Conservation (phyloP, 345 rosid species). For the Citrus inodora region DNA sequence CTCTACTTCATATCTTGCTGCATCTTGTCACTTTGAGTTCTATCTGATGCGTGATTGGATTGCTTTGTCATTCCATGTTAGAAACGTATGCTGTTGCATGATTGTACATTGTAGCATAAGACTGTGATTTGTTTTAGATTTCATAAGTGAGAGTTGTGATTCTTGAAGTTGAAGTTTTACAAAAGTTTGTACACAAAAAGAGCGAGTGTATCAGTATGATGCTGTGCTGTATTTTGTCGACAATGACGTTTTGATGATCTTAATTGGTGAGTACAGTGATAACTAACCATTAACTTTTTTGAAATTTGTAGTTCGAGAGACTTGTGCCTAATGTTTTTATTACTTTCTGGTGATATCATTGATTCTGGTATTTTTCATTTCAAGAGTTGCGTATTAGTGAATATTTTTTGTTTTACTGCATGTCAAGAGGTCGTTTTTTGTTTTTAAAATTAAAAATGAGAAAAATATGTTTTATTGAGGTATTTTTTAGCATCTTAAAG, state of each 20-base stretch:
- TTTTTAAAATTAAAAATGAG: neutral
- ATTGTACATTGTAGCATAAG: constrained; percentile 35
- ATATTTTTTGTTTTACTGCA: neutral
- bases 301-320: neutral
- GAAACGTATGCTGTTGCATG: constrained; percentile 2
- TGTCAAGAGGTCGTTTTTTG: neutral
- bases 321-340: neutral
- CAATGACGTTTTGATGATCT: neutral
- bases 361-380: neutral
- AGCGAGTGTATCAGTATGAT: constrained; percentile 10
- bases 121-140: neutral
- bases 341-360: neutral
- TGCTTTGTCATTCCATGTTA: neutral
- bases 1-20: neutral
- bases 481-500: no score
- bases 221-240: constrained; percentile 1
- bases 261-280: neutral
- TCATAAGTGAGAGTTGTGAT: constrained; percentile 9
- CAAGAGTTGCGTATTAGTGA: neutral
- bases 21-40: neutral
- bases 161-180: neutral
- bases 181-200: neutral
- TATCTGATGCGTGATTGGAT: neutral
- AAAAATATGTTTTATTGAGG: neutral
- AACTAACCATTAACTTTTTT: neutral